These are phyloP conservation scores for Alternaria novae-zelandiae DNA, from an alignment of 2,329 filamentous ascomycete species.

Conservation along the genomic window DNA sequence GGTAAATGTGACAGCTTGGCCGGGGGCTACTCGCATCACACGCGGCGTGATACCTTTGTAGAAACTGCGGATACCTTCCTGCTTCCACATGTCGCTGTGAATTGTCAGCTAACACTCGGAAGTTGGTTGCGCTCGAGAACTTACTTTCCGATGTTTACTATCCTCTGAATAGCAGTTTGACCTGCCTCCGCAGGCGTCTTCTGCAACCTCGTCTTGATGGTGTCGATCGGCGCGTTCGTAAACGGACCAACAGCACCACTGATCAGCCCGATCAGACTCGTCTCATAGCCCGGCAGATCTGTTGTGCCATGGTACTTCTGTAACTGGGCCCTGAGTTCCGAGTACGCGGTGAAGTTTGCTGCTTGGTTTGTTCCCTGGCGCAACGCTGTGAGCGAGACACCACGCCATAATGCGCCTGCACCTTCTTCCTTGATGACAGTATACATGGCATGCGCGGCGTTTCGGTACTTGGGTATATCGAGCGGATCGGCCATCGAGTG, in stretches of 20 bases:
- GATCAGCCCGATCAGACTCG: conserved; percentile 86
- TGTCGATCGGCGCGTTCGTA: conserved; percentile 97
- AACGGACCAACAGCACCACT: conserved; percentile 94
- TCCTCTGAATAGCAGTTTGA: conserved; percentile 79
- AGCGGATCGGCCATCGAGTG: conserved; percentile 97
- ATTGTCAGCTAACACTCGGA: conserved; percentile 11
- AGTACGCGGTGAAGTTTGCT: conserved; percentile 94
- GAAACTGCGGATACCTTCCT: conserved; percentile 93
- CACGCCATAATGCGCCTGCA: conserved; percentile 83
- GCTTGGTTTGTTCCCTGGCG: conserved; percentile 97
- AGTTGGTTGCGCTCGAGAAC: conserved; percentile 30
- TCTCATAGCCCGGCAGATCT: conserved; percentile 84
- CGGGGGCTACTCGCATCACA: conserved; percentile 96
- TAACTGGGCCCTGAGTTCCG: conserved; percentile 83
- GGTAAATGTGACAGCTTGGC: conserved; percentile 80
- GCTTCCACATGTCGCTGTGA: conserved; percentile 64
- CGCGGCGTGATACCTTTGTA: conserved; percentile 99
- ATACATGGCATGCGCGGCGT: conserved; percentile 82
- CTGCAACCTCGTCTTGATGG: conserved; percentile 96
- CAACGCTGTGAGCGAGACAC: conserved; percentile 90
- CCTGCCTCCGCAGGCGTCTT: conserved; percentile 84
- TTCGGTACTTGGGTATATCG: conserved; percentile 95
- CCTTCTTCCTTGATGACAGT: conserved; percentile 94
- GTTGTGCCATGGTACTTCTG: conserved; percentile 75
- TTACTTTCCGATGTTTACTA: conserved; percentile 71